These are phyloP conservation scores for Aristolochia fimbriata DNA, from an alignment of 164 flowering plant genomes.

Conservation along the genomic window DNA sequence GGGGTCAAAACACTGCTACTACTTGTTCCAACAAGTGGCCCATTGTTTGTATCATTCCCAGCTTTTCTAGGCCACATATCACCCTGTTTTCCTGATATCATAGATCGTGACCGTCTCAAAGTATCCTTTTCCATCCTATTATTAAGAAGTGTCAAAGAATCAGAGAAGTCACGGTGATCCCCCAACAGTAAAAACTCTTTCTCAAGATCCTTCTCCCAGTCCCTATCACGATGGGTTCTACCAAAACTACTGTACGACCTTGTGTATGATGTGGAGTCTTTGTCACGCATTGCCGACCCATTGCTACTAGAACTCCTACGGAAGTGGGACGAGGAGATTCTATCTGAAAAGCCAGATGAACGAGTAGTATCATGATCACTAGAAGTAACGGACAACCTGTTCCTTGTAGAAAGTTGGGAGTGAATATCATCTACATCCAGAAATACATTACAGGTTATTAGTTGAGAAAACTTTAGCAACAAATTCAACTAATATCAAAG, in stretches of 20 bases:
- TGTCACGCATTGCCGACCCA: slow-evolving; percentile 49
- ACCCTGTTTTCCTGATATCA: slow-evolving; percentile 41
- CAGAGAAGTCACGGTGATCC: slow-evolving; percentile 34
- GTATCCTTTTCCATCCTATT: slow-evolving; percentile 39
- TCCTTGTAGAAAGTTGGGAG: slow-evolving; percentile 23
- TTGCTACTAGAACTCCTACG: slow-evolving; percentile 54
- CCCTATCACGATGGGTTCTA: slow-evolving; percentile 62
- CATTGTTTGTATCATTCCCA: slow-evolving; percentile 21
- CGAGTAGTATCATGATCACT: slow-evolving; percentile 45
- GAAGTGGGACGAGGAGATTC: slow-evolving; percentile 44
- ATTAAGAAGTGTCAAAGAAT: slow-evolving; percentile 19
- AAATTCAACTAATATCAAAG: not conserved
- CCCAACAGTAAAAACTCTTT: slow-evolving; percentile 32
- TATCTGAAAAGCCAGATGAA: slow-evolving; percentile 30
- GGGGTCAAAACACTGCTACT: slow-evolving; percentile 15
- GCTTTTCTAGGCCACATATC: slow-evolving; percentile 31
- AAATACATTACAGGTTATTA: not conserved
- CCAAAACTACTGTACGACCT: slow-evolving; percentile 60
- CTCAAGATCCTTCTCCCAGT: slow-evolving; percentile 34
- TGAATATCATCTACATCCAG: slow-evolving; percentile 34
- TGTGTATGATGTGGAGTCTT: slow-evolving; percentile 10
- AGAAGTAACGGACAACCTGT: slow-evolving; percentile 29
- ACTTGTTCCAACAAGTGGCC: slow-evolving; percentile 18
- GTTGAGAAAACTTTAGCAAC: not conserved
- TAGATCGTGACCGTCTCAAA: slow-evolving; percentile 52